These are phyloP conservation scores for Scleroderma bovista DNA, from an alignment of 768 basidiomycete species.

Conservation along the genomic window DNA sequence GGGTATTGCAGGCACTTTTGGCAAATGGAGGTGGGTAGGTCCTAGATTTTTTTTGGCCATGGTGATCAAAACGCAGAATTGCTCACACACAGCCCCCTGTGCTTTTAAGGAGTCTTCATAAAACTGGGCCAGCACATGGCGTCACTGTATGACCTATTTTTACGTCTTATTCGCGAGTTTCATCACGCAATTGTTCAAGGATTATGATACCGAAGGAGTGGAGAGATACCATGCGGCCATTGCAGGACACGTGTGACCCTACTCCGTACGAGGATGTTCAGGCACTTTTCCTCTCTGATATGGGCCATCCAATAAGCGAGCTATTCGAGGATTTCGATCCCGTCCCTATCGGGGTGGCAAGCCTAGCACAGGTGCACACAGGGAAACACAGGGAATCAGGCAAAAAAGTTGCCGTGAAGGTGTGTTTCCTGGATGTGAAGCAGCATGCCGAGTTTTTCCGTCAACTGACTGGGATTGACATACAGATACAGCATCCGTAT, in stretches of 20 bases:
- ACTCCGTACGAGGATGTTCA: constrained; percentile 78
- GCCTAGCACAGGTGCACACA: constrained; percentile 92
- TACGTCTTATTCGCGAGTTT: constrained; percentile 12
- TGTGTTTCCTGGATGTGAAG: constrained; percentile 21
- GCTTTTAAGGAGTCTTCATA: constrained; percentile 64
- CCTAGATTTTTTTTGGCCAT: not conserved
- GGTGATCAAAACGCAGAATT: not conserved
- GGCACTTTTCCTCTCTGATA: constrained; percentile 70
- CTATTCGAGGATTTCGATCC: constrained; percentile 85
- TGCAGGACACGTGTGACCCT: constrained; percentile 92
- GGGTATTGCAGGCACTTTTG: constrained; percentile 78
- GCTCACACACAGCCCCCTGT: not conserved
- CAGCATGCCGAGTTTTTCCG: no score
- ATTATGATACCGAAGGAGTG: constrained; percentile 59
- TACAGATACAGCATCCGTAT: constrained; percentile 84
- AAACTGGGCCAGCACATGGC: constrained; percentile 89
- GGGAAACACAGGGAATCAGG: constrained; percentile 69
- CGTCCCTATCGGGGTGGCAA: constrained; percentile 90
- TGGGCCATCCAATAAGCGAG: constrained; percentile 64
- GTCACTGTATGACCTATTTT: constrained; percentile 41
- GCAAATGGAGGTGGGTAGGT: constrained; percentile 71
- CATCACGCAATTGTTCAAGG: constrained; percentile 23
- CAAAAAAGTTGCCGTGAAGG: constrained; percentile 81
- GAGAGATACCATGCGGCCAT: constrained; percentile 50
- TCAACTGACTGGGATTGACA: constrained; percentile 1